Percentiles rank a stretch among this genome's conserved stretches.
Conservation (phyloP, 2,329 filamentous ascomycete genomes). For the Chrysosporium queenslandicum region DNA sequence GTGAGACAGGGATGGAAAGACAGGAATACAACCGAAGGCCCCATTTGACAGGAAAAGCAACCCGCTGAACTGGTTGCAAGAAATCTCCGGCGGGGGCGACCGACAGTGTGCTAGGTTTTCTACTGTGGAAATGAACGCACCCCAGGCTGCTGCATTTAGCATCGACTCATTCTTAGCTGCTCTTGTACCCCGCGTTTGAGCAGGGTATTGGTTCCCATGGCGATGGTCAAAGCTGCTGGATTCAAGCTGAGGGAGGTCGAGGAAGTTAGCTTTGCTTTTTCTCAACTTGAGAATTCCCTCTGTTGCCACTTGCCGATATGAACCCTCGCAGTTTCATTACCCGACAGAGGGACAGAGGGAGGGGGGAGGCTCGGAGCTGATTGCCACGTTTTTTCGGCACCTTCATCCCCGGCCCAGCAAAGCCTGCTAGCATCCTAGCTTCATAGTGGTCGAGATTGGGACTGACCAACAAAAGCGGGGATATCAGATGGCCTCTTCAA, state of each 20-base stretch:
- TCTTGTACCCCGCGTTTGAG: background rate
- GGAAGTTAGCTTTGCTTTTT: background rate
- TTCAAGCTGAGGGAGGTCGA: too few species aligned
- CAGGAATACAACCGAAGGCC: background rate
- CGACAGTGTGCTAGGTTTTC: too few species aligned
- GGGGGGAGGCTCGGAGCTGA: background rate
- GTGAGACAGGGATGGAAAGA: background rate
- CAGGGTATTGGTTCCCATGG: too few species aligned
- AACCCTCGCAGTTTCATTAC: background rate
- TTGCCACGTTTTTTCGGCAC: background rate
- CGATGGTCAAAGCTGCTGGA: too few species aligned
- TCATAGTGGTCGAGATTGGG: too few species aligned
- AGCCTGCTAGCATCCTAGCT: too few species aligned
- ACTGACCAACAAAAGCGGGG: background rate
- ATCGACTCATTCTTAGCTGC: too few species aligned
- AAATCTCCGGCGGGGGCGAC: background rate
- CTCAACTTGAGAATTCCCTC: background rate
- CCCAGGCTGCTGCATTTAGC: too few species aligned
- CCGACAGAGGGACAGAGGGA: background rate
- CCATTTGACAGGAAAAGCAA: background rate
- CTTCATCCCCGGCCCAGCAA: background rate
- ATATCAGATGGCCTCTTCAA: background rate
- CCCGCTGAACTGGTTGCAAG: background rate
- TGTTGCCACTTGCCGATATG: background rate
- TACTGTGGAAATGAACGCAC: too few species aligned